phyloP scores from a whole-genome alignment of 2,329 filamentous ascomycete species.

The Scytalidium lignicola region DNA sequence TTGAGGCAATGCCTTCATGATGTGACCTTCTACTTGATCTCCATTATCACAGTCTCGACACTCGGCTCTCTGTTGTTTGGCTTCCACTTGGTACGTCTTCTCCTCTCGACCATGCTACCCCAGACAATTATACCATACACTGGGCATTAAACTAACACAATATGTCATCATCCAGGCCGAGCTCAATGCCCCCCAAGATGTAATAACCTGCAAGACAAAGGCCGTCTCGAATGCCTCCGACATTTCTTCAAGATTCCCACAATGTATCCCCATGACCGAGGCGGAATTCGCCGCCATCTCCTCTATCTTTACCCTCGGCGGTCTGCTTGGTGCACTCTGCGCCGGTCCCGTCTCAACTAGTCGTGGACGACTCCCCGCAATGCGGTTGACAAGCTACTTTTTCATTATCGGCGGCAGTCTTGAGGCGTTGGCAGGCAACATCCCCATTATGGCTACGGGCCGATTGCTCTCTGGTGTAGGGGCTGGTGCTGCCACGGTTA shows the following conservation, averaged over 20 bases:
- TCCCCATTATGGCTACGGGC: slow-evolving; percentile 65
- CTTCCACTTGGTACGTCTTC: slow-evolving; percentile 70
- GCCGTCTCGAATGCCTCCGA: slow-evolving; percentile 33
- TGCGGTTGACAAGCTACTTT: slow-evolving; percentile 72
- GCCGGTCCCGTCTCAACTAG: slow-evolving; percentile 74
- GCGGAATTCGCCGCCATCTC: slow-evolving; percentile 80
- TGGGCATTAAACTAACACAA: background rate
- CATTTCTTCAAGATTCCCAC: slow-evolving; percentile 43
- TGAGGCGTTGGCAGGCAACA: slow-evolving; percentile 66
- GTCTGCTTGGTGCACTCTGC: slow-evolving; percentile 74
- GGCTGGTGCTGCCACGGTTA: slow-evolving; percentile 84
- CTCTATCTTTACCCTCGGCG: slow-evolving; percentile 87
- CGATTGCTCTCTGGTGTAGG: slow-evolving; percentile 77
- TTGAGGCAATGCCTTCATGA: slow-evolving; percentile 25
- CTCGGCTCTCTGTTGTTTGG: slow-evolving; percentile 91
- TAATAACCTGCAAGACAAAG: slow-evolving; percentile 77
- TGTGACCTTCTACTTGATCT: slow-evolving; percentile 71
- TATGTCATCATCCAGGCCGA: slow-evolving; percentile 58
- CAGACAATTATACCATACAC: too few species aligned
- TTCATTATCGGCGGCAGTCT: slow-evolving; percentile 72
- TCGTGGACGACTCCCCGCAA: slow-evolving; percentile 69
- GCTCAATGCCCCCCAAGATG: slow-evolving; percentile 90
- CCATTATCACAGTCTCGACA: slow-evolving; percentile 70
- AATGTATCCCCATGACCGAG: slow-evolving; percentile 85
- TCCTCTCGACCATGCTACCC: too few species aligned